Evolutionary conservation across 495 filamentous ascomycete genomes (phyloP).

Genomic region (Penicillium macrosclerotiorum): DNA sequence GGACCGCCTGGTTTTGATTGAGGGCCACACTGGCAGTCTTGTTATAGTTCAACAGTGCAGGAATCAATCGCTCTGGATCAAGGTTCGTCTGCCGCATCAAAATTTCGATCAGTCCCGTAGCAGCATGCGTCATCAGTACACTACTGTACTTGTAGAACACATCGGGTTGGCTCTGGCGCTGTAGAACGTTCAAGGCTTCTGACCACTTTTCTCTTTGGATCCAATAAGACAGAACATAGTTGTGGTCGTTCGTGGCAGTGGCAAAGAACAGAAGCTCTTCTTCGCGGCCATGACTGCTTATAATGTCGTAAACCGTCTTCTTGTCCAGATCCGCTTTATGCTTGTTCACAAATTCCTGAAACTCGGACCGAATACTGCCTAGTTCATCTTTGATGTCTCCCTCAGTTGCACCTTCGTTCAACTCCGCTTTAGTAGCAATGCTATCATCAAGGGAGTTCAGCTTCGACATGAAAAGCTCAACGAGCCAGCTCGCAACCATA

Average conservation of each 20-base stretch:
- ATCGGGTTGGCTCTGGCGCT: conserved; percentile 85
- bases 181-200: conserved; percentile 83
- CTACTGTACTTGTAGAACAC: conserved; percentile 95
- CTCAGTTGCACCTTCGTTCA: conserved; percentile 66
- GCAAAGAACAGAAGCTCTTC: conserved; percentile 90
- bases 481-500: conserved; percentile 93
- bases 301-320: conserved; percentile 92
- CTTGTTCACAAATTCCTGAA: conserved; percentile 79
- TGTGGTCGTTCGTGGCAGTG: conserved; percentile 81
- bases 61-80: conserved; percentile 85
- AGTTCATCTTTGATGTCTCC: conserved; percentile 73
- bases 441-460: conserved; percentile 92
- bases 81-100: conserved; percentile 88
- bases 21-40: conserved; percentile 53
- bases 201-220: conserved; percentile 92
- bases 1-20: conserved; percentile 84
- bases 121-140: conserved; percentile 88
- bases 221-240: conserved; percentile 96
- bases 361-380: conserved; percentile 65
- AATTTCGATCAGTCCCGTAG: conserved; percentile 84
- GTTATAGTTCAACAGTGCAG: conserved; percentile 91
- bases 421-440: conserved; percentile 83
- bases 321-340: conserved; percentile 84
- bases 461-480: conserved; percentile 97
- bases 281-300: conserved; percentile 91